Evolutionary conservation across 768 basidiomycete species (phyloP).

Genomic region (Leccinellum rugosiceps): DNA sequence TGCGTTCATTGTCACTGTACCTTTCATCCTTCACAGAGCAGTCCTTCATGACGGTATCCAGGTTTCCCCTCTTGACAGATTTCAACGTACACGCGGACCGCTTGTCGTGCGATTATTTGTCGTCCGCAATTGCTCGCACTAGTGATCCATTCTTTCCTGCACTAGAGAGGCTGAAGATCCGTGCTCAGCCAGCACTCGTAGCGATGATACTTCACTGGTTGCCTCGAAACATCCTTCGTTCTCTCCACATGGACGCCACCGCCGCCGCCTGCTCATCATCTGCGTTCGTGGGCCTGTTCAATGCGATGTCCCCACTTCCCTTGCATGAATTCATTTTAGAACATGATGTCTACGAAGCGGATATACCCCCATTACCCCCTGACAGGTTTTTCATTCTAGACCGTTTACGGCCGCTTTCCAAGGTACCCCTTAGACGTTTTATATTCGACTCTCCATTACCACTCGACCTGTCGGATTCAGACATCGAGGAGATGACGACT

Average conservation of each 20-base stretch:
- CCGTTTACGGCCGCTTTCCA: conserved; percentile 34
- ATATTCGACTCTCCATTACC: conserved; percentile 41
- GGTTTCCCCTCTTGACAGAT: conserved; percentile 36
- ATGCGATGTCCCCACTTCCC: conserved; percentile 28
- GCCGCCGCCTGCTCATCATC: conserved; percentile 25
- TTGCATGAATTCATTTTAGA: conserved; percentile 41
- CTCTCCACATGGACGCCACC: conserved; percentile 40
- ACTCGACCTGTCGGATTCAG: conserved; percentile 36
- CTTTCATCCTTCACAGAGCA: conserved; percentile 38
- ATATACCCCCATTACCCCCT: conserved; percentile 18
- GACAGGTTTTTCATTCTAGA: conserved; percentile 25
- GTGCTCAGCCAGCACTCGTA: conserved; percentile 34
- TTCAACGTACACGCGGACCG: conserved; percentile 45
- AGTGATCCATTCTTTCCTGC: conserved; percentile 31
- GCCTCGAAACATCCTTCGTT: conserved; percentile 30
- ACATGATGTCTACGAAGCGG: conserved; percentile 33
- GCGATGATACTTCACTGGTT: conserved; percentile 35
- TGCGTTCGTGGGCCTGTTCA: conserved; percentile 37
- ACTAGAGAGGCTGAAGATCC: conserved; percentile 39
- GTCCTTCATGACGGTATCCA: conserved; percentile 36
- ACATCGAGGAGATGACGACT: conserved; percentile 35
- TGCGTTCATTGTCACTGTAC: conserved; percentile 39
- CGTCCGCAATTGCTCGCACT: neutral
- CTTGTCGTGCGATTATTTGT: conserved; percentile 28
- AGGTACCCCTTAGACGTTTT: conserved; percentile 35